A percentile compares a stretch with the other conserved stretches of the same genome.
Conservation (phyloP, 2,329 filamentous ascomycete species). For the Furcasterigmium furcatum region DNA sequence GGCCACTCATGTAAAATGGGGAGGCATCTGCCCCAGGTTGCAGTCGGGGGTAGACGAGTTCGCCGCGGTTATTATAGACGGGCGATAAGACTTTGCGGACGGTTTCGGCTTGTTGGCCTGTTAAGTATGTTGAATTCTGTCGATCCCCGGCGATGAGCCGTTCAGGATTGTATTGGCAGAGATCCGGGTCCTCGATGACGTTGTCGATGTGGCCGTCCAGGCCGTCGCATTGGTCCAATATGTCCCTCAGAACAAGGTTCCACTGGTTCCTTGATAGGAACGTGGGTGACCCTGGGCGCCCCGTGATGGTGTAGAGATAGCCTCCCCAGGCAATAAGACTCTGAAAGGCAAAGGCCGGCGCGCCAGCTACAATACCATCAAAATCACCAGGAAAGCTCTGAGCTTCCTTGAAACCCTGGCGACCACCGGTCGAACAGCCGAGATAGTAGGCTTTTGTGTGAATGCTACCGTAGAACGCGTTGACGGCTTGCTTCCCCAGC, state of each 20-base stretch:
- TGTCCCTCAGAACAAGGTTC: constrained; percentile 8
- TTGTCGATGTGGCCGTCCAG: constrained; percentile 45
- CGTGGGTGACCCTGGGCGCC: constrained; percentile 24
- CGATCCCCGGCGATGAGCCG: constrained; percentile 25
- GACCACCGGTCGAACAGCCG: constrained; percentile 51
- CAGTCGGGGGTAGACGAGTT: constrained; percentile 36
- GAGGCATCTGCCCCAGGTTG: constrained; percentile 35
- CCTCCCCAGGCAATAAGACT: constrained; percentile 37
- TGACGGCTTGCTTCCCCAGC: constrained; percentile 36
- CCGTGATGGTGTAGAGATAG: constrained; percentile 42
- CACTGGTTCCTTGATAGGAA: constrained; percentile 16
- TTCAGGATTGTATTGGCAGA: constrained; percentile 40
- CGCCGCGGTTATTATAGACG: constrained; percentile 22
- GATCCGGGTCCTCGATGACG: constrained; percentile 41
- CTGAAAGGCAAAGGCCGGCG: constrained; percentile 33
- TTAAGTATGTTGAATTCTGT: constrained; percentile 32
- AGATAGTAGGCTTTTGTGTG: constrained; percentile 43
- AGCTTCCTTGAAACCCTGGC: constrained; percentile 48
- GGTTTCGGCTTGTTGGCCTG: constrained; percentile 32
- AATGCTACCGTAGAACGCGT: constrained; percentile 34
- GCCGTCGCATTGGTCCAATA: constrained; percentile 42
- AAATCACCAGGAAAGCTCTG: constrained; percentile 41
- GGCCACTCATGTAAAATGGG: not conserved
- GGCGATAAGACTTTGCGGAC: constrained; percentile 25
- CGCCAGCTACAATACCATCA: constrained; percentile 51